phyloP scores from a whole-genome alignment of 106 monocot genomes.

The Xerophyta viscosa region DNA sequence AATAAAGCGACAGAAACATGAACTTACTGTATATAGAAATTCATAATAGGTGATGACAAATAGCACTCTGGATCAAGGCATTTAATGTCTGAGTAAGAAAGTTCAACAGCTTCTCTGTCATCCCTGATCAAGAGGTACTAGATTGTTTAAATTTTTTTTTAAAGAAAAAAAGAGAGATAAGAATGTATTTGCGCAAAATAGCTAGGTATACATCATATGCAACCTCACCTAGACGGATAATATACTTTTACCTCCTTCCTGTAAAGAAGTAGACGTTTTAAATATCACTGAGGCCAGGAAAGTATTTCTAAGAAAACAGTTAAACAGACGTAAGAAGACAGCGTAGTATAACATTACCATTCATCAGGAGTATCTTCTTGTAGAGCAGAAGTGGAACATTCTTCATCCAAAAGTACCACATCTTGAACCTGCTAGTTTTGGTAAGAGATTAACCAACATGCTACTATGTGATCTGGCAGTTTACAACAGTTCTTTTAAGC shows the following conservation, averaged over 20 bases:
- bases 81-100: constrained; percentile 58
- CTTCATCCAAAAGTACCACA: constrained; percentile 48
- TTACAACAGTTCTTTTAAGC: too few relatives aligned
- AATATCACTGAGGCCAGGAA: not conserved
- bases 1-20: not conserved
- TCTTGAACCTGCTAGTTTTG: constrained; percentile 23
- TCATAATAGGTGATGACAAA: constrained; percentile 82
- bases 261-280: not conserved
- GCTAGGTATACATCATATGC: too few relatives aligned
- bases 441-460: too few relatives aligned
- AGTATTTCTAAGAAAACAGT: not conserved
- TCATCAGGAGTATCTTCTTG: constrained; percentile 18
- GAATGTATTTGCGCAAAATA: too few relatives aligned
- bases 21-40: constrained; percentile 85
- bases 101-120: constrained; percentile 61
- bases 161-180: not conserved
- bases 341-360: constrained; percentile 20
- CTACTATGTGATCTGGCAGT: too few relatives aligned
- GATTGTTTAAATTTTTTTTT: not conserved
- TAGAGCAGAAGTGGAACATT: constrained; percentile 8
- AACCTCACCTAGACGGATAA: constrained; percentile 82
- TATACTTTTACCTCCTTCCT: constrained; percentile 61
- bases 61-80: constrained; percentile 77
- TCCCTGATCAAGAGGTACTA: constrained; percentile 36
- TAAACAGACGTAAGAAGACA: not conserved